phyloP scores from a whole-genome alignment of 495 filamentous ascomycete species.

The Margaritispora aquatica region DNA sequence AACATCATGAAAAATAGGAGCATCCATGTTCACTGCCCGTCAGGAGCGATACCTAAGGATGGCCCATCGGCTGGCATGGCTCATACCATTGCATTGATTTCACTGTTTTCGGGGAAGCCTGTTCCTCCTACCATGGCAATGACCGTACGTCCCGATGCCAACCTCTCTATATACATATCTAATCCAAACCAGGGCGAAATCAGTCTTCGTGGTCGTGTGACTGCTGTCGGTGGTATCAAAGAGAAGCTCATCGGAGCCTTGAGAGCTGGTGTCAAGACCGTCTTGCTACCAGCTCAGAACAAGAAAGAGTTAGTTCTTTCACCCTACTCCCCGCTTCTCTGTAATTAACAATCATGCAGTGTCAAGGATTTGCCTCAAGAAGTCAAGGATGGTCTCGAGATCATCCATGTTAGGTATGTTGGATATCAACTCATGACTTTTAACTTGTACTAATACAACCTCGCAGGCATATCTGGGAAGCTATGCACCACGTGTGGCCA shows the following conservation, averaged over 20 bases:
- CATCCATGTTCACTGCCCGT: slow-evolving; percentile 95
- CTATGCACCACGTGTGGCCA: slow-evolving; percentile 77
- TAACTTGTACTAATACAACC: slow-evolving; percentile 11
- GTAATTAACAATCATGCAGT: slow-evolving; percentile 7
- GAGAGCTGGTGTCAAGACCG: slow-evolving; percentile 90
- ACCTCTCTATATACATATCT: neutral
- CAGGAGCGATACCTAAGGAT: slow-evolving; percentile 85
- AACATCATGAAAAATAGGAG: slow-evolving; percentile 95
- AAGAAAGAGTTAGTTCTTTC: slow-evolving; percentile 60
- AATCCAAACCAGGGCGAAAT: slow-evolving; percentile 61
- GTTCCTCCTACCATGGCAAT: slow-evolving; percentile 93
- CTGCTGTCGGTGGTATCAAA: slow-evolving; percentile 92
- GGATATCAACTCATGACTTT: neutral
- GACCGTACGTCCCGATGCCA: slow-evolving; percentile 47
- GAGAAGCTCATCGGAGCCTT: slow-evolving; percentile 96
- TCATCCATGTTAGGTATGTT: slow-evolving; percentile 79
- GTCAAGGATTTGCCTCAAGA: slow-evolving; percentile 87
- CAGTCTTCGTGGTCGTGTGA: slow-evolving; percentile 77
- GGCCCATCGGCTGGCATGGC: slow-evolving; percentile 78
- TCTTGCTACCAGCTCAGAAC: slow-evolving; percentile 82
- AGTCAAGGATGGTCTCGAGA: slow-evolving; percentile 80
- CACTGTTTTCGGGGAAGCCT: slow-evolving; percentile 79
- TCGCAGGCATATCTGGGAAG: slow-evolving; percentile 80
- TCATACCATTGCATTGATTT: slow-evolving; percentile 89
- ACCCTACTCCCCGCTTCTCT: neutral